A percentile compares a stretch with the other conserved stretches of the same genome.
Conservation (phyloP, 2,329 filamentous ascomycete species). For the Graphiopsis chlorocephala region DNA sequence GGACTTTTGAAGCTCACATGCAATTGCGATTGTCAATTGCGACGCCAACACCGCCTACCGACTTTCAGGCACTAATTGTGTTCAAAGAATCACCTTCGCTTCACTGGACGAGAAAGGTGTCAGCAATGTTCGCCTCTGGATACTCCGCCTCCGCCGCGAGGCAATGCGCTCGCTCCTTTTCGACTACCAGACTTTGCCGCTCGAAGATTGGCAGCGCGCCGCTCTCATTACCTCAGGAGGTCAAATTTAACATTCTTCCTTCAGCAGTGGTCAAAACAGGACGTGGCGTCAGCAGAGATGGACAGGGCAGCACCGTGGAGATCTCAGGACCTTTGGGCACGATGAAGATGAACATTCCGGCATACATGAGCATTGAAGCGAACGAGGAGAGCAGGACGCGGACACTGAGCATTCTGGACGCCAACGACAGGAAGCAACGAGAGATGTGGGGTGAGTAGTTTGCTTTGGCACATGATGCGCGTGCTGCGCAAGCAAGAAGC, state of each 20-base stretch:
- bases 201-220: slow-evolving; percentile 86
- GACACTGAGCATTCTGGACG: slow-evolving; percentile 67
- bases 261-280: background rate
- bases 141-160: background rate
- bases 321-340: slow-evolving; percentile 80
- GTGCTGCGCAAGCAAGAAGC: background rate
- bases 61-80: background rate
- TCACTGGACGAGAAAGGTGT: background rate
- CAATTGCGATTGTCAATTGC: background rate
- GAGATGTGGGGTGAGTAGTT: slow-evolving; percentile 85
- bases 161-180: slow-evolving; percentile 12
- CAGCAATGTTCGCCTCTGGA: slow-evolving; percentile 12
- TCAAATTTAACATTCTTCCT: slow-evolving; percentile 61
- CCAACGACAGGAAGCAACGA: slow-evolving; percentile 68
- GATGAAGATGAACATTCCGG: slow-evolving; percentile 73
- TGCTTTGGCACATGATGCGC: slow-evolving; percentile 6
- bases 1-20: slow-evolving; percentile 16
- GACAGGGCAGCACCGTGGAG: slow-evolving; percentile 50
- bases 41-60: background rate
- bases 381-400: slow-evolving; percentile 64
- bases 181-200: slow-evolving; percentile 55
- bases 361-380: slow-evolving; percentile 70
- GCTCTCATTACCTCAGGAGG: slow-evolving; percentile 77
- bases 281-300: slow-evolving; percentile 4
- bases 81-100: background rate